A percentile compares a stretch with the other conserved stretches of the same genome.
These are phyloP conservation scores for Rosa lucieae DNA, from an alignment of 306 rosid genomes.

Conservation along the genomic window DNA sequence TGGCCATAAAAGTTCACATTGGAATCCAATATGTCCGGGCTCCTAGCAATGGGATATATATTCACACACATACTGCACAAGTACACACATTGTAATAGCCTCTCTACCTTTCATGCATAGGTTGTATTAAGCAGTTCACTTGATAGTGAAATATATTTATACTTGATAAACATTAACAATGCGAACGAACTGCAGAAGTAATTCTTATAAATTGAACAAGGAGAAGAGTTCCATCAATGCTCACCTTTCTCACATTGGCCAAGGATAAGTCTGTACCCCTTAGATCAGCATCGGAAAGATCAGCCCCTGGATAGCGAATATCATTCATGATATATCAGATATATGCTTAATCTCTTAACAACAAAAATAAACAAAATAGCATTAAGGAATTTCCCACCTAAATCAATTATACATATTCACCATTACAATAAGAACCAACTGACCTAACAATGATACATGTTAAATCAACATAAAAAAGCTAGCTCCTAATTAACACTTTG, in stretches of 20 bases:
- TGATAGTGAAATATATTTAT: too few species aligned
- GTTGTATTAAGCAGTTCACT: not conserved
- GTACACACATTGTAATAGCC: not conserved
- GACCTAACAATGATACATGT: slow-evolving; percentile 45
- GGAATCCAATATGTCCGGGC: not conserved
- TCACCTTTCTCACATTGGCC: too few species aligned
- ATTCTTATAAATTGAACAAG: too few species aligned
- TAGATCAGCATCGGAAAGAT: too few species aligned
- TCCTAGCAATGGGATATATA: not conserved
- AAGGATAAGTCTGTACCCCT: too few species aligned
- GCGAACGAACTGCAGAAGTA: too few species aligned
- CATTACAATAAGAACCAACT: not conserved
- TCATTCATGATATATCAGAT: too few species aligned
- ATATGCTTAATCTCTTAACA: too few species aligned
- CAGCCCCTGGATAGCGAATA: too few species aligned
- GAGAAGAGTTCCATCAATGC: too few species aligned
- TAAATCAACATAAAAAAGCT: slow-evolving; percentile 94
- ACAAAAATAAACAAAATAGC: too few species aligned
- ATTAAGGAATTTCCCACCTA: not conserved
- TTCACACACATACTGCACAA: not conserved
- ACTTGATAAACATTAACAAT: too few species aligned
- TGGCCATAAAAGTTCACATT: not conserved
- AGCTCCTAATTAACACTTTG: slow-evolving; percentile 73
- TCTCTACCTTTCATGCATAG: not conserved
- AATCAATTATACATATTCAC: not conserved